Conservation (phyloP, 192 early-diverging fungal species). For the Linnemannia exigua region DNA sequence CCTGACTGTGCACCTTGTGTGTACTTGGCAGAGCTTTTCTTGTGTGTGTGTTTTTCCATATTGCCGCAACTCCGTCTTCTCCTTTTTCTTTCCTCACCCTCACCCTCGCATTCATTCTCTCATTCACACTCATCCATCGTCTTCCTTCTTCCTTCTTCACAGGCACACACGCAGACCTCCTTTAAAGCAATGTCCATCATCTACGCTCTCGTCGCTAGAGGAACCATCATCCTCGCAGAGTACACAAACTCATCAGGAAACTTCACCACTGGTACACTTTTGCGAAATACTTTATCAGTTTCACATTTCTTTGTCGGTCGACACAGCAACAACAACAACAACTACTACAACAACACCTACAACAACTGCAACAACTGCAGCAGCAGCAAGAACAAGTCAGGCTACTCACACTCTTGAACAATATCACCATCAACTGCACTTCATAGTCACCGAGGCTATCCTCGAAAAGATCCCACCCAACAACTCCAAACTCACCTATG, state of each 20-base stretch:
- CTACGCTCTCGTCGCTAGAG: slow-evolving; percentile 85
- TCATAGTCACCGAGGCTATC: slow-evolving; percentile 84
- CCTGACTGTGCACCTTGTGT: no score
- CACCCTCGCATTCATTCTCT: background rate
- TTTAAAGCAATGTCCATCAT: slow-evolving; percentile 75
- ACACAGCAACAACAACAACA: no score
- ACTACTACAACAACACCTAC: no score
- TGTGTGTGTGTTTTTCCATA: background rate
- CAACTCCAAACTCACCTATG: slow-evolving; percentile 93
- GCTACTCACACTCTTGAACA: background rate
- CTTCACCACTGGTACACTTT: slow-evolving; percentile 74
- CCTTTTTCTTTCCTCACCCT: background rate
- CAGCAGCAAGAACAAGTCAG: no score
- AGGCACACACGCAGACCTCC: background rate
- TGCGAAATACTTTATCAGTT: background rate
- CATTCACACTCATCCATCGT: background rate
- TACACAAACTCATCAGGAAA: slow-evolving; percentile 86
- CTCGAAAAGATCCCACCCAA: slow-evolving; percentile 91
- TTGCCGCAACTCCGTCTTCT: background rate
- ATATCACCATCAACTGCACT: background rate
- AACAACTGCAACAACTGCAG: no score
- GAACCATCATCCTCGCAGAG: slow-evolving; percentile 85
- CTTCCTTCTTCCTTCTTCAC: background rate
- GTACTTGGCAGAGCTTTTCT: no score
- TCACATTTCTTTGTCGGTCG: background rate